Base-by-base conservation (phyloP, 2,329 filamentous ascomycete genomes). In the Ascocoryne sarcoides region DNA sequence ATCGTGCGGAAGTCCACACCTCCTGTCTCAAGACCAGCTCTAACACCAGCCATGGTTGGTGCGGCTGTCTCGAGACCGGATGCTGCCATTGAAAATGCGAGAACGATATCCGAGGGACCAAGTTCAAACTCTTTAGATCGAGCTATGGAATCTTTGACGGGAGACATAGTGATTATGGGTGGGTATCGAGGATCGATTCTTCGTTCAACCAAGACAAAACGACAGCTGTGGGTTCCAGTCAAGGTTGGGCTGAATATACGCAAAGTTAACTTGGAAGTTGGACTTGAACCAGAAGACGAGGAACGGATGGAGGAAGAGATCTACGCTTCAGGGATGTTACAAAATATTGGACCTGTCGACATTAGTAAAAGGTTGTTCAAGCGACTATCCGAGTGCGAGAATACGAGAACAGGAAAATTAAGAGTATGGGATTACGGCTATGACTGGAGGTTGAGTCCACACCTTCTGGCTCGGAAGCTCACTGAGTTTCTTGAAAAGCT, bases 171-270 rank as follows among this genome's bases (percentile, higher is more conserved):
- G 5, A 70, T 95, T 20, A 72, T 96, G 57, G 90, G 90, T 15
- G 90, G 90, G 10, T 95, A 95, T 57, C 75, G 90, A 49, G 90
- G 90, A 3, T 95, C 89, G 0, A 73, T 95, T n/a, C 63, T 96
- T 20, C 79, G 89, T 20, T 93, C 87, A 9, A 82, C 86, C 9
- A 80, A 87, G 46, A 75, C 84, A 3, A 78, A 90, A 55, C 79
- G 87, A n/a, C 87, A 94, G 58, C 66, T 95, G 0, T 96, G 90
- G 90, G 85, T 93, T 2, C 89, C 89, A 0, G 81, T 95, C 56
- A 95, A 95, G 62, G 82, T 95, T 19, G 89, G 90, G 1, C 66
- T 96, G 37, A 95, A 94, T 52, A 75, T 95, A 46, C 81, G 89
- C 40, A 95, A 92, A 58, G 89, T 90, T 2, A 86, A 96, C 58